These are phyloP conservation scores for Gryganskiella cystojenkinii DNA, from an alignment of 192 early-diverging fungal species.

Conservation along the genomic window DNA sequence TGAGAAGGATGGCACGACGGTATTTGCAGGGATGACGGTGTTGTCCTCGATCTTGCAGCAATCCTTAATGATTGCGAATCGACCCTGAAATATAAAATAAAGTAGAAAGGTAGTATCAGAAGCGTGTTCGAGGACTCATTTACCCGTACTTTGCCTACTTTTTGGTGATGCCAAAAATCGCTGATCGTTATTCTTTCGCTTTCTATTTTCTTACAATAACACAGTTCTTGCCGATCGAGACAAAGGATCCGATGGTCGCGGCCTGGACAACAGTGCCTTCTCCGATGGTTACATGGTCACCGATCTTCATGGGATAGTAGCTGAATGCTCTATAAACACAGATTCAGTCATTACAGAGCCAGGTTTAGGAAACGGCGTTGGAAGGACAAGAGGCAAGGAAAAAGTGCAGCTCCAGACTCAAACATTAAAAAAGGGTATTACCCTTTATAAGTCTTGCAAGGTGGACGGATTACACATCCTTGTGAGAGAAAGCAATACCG, in stretches of 20 bases:
- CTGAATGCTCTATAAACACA: slow-evolving; percentile 77
- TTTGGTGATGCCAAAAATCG: slow-evolving; percentile 1
- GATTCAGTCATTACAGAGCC: slow-evolving; percentile 4
- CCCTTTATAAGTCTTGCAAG: slow-evolving; percentile 95
- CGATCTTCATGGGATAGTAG: slow-evolving; percentile 98
- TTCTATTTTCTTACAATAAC: slow-evolving; percentile 78
- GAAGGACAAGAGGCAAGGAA: no score
- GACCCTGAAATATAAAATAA: slow-evolving; percentile 67
- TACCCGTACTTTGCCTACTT: not conserved
- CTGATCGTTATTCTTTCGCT: no score
- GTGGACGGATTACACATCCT: slow-evolving; percentile 87
- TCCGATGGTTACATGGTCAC: slow-evolving; percentile 91
- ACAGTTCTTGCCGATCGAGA: slow-evolving; percentile 93
- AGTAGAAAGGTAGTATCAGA: not conserved
- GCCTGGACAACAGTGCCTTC: slow-evolving; percentile 91
- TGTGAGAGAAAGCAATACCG: slow-evolving; percentile 86
- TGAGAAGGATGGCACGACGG: slow-evolving; percentile 92
- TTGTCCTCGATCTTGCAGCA: slow-evolving; percentile 90
- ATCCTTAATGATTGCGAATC: slow-evolving; percentile 97
- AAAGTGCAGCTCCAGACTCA: no score
- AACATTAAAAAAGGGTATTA: no score
- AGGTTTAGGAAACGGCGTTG: no score
- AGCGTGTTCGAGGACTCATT: not conserved
- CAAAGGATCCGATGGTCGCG: slow-evolving; percentile 90
- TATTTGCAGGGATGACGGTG: slow-evolving; percentile 90